A percentile compares a stretch with the other conserved stretches of the same genome.
Conservation (phyloP, 1,284 basidiomycete species). For the Sanghuangporus baumii region DNA sequence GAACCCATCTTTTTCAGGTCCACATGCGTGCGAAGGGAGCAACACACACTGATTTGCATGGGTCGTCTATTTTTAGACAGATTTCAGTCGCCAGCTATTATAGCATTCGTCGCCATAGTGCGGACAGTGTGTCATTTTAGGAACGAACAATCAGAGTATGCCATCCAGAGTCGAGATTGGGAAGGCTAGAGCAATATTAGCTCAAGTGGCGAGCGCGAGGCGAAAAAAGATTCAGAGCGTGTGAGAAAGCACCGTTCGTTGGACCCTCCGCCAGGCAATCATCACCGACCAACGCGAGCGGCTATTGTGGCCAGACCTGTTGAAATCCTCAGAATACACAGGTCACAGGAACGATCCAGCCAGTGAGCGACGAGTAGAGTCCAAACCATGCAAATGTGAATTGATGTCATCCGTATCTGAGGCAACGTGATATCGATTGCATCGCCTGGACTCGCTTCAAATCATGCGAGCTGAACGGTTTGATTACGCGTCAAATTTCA, state of each 20-base stretch:
- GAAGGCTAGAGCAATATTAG: not conserved
- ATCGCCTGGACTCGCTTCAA: not conserved
- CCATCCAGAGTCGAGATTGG: not conserved
- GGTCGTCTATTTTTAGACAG: not conserved
- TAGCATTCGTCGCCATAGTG: not conserved
- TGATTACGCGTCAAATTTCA: not conserved
- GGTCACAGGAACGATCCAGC: not conserved
- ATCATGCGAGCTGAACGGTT: not conserved
- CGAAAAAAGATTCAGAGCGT: no score
- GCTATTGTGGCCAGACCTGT: not conserved
- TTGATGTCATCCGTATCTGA: not conserved
- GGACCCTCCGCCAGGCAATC: no score
- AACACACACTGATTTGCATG: not conserved
- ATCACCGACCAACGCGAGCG: no score
- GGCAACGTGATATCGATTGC: not conserved
- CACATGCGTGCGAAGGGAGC: not conserved
- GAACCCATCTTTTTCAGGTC: not conserved
- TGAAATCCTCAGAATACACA: not conserved
- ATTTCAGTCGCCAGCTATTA: not conserved
- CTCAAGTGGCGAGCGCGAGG: not conserved
- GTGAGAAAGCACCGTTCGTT: no score
- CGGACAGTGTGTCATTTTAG: not conserved
- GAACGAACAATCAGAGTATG: not conserved
- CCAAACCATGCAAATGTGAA: not conserved
- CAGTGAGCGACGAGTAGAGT: no score